Conservation (phyloP, 805 yeast species). For the Barnettozyma siamensis region DNA sequence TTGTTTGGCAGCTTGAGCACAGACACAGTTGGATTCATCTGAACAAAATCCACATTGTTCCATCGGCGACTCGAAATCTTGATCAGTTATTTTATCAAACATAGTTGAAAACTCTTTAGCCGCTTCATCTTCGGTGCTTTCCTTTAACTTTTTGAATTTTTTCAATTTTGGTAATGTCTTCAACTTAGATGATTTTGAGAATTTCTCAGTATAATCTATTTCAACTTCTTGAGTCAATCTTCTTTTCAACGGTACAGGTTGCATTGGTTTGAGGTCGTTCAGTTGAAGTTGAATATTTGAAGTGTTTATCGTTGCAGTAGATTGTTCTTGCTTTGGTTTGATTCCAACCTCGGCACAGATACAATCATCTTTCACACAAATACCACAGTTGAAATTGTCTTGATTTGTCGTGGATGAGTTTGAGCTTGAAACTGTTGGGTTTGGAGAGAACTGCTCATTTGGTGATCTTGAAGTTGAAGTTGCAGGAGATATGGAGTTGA, state of each 20-base stretch:
- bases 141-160: slow-evolving; percentile 12
- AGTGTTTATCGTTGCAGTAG: slow-evolving; percentile 7
- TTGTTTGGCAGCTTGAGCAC: slow-evolving; percentile 63
- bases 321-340: slow-evolving; percentile 15
- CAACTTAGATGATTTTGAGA: slow-evolving; percentile 26
- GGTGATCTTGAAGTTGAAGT: slow-evolving; percentile 47
- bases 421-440: slow-evolving; percentile 16
- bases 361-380: slow-evolving; percentile 66
- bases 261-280: slow-evolving; percentile 48
- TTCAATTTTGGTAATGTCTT: slow-evolving; percentile 24
- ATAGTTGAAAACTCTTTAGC: slow-evolving; percentile 18
- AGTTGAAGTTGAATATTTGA: slow-evolving; percentile 23
- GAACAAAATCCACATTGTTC: slow-evolving; percentile 93
- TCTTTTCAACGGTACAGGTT: slow-evolving; percentile 57
- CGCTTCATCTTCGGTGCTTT: slow-evolving; percentile 8
- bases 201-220: slow-evolving; percentile 53
- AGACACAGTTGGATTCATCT: slow-evolving; percentile 87
- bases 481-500: slow-evolving; percentile 25
- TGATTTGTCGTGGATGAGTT: slow-evolving; percentile 19
- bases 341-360: slow-evolving; percentile 46
- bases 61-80: slow-evolving; percentile 43
- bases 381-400: slow-evolving; percentile 44
- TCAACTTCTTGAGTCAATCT: slow-evolving; percentile 32
- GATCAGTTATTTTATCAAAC: slow-evolving; percentile 22
- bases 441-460: slow-evolving; percentile 9